Evolutionary conservation across 2,329 filamentous ascomycete genomes (phyloP), one percentile per base, ranked within the genome.

Genomic region (Venturia effusa): DNA sequence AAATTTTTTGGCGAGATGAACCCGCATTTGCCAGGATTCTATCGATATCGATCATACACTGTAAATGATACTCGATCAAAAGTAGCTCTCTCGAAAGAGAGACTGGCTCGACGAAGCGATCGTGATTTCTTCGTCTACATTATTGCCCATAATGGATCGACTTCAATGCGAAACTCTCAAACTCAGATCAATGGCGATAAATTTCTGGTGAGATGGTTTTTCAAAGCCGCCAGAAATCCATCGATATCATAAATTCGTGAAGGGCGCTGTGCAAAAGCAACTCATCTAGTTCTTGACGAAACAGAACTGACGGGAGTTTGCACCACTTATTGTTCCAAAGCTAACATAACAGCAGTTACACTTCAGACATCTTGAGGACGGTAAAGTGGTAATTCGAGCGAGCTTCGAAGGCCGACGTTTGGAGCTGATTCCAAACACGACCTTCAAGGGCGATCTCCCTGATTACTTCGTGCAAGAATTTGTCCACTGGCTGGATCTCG

Each of bases 401-500:
- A 64, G 66, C 0, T 68, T 68, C 2, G 2, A 48, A 10, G n/a
- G 66, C 0, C 60, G 64, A 0, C 24, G 76, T 0, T 68, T 76
- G 0, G 76, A 80, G 61, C 68, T 72, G 1, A 65, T 81, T 17
- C 72, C 74, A 0, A 57, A 61, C 0, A 10, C 62, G 0, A 45
- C 73, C 0, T 75, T 79, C 51, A 30, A 61, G 1, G 54, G 73
- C 37, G 84, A 86, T 66, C 71, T 88, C 0, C 86, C 86, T 0
- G 67, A 66, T 0, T 69, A 75, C 0, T 73, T 89, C 0, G 66
- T 85, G 0, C 70, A 80, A 0, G 72, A 78, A 6, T 87, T 81
- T 61, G 74, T 81, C 0, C 85, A 89, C 66, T 88, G 84, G 84
- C 72, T 87, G 3, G 75, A 87, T 51, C 13, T 85, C 0, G 59